phyloP scores from a whole-genome alignment of 2,329 filamentous ascomycete species.

The Xylariales sp. region DNA sequence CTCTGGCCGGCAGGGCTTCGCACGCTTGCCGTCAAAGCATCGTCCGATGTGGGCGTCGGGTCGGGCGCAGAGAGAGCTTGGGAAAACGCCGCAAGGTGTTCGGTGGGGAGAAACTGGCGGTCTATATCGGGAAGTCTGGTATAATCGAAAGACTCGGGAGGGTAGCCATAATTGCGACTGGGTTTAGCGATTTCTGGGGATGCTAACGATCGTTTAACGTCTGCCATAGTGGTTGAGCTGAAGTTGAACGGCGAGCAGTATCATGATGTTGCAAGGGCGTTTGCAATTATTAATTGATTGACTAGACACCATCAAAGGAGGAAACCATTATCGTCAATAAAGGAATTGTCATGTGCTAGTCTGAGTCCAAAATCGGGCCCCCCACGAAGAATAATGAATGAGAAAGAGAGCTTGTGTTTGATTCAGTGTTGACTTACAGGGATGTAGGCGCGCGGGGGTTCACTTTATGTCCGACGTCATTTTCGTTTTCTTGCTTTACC shows the following conservation, averaged over 20 bases:
- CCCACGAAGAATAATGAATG: slow-evolving; percentile 4
- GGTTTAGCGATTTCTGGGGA: slow-evolving; percentile 42
- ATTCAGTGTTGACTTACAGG: slow-evolving; percentile 26
- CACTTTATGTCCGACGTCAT: slow-evolving; percentile 35
- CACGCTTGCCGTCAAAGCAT: slow-evolving; percentile 52
- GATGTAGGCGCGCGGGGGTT: slow-evolving; percentile 17
- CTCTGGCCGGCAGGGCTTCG: slow-evolving; percentile 57
- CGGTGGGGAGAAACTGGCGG: slow-evolving; percentile 78
- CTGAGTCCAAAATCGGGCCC: slow-evolving; percentile 10
- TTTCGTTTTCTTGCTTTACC: neutral
- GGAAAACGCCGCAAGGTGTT: slow-evolving; percentile 82
- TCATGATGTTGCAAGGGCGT: slow-evolving; percentile 35
- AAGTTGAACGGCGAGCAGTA: slow-evolving; percentile 19
- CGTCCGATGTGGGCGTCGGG: slow-evolving; percentile 65
- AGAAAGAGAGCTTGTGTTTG: slow-evolving; percentile 10
- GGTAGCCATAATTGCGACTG: slow-evolving; percentile 66
- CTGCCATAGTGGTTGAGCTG: slow-evolving; percentile 43
- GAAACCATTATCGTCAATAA: slow-evolving; percentile 3
- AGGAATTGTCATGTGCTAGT: slow-evolving; percentile 18
- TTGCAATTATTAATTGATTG: neutral
- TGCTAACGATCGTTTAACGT: slow-evolving; percentile 40
- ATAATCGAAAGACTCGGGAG: slow-evolving; percentile 73
- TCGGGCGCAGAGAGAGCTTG: slow-evolving; percentile 86
- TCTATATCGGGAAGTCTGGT: slow-evolving; percentile 81
- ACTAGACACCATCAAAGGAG: neutral